Conservation (phyloP, 1,284 basidiomycete species). For the Thecaphora frezii region DNA sequence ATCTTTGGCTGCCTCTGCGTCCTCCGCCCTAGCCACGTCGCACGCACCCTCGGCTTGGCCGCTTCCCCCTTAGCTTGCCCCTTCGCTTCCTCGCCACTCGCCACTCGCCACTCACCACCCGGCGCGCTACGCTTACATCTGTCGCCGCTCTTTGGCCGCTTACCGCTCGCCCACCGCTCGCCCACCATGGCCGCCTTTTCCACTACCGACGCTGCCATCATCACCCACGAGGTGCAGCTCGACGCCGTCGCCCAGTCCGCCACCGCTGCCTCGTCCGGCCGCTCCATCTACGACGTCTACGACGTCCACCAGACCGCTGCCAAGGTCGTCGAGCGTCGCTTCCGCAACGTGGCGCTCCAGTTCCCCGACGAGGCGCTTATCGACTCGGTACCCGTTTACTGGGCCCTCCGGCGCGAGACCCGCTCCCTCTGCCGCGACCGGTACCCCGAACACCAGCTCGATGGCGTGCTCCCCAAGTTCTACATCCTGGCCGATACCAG, state of each 20-base stretch:
- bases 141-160: too few species aligned
- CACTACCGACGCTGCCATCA: constrained; percentile 51
- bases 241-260: constrained; percentile 38
- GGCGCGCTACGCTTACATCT: too few species aligned
- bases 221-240: constrained; percentile 44
- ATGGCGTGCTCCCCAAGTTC: constrained; percentile 57
- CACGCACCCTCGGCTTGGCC: too few species aligned
- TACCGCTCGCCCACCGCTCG: too few species aligned
- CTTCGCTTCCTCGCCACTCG: too few species aligned
- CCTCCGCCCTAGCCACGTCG: too few species aligned
- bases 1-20: too few species aligned
- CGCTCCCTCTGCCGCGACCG: not conserved
- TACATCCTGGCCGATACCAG: constrained; percentile 95
- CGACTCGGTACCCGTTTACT: constrained; percentile 84
- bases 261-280: constrained; percentile 38
- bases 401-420: constrained; percentile 68
- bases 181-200: constrained; percentile 40
- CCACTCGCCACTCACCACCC: too few species aligned
- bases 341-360: constrained; percentile 70
- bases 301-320: constrained; percentile 40
- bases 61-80: too few species aligned
- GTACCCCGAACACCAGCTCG: constrained; percentile 1
- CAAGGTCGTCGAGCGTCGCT: constrained; percentile 18
- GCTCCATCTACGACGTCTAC: constrained; percentile 43
- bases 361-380: constrained; percentile 91